Evolutionary conservation across 1,284 basidiomycete species (phyloP).

Genomic region (Tylopilus sp.): DNA sequence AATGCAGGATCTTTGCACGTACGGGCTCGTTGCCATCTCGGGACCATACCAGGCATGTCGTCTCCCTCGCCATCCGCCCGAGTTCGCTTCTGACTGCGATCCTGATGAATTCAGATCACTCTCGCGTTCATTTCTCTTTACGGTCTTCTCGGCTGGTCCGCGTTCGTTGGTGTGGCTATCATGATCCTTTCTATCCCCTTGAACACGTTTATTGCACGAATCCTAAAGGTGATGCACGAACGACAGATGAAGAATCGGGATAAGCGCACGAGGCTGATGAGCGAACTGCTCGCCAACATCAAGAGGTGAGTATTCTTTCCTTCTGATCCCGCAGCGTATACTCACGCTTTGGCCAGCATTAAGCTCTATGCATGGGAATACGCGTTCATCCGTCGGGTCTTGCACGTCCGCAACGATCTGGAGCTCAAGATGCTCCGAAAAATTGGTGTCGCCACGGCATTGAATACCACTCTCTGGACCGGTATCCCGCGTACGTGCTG

Average conservation of each 20-base stretch:
- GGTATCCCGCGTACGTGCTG: constrained; percentile 52
- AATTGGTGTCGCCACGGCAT: constrained; percentile 71
- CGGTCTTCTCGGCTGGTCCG: constrained; percentile 85
- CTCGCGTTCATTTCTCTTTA: constrained; percentile 90
- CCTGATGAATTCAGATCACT: constrained; percentile 50
- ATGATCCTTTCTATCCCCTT: constrained; percentile 84
- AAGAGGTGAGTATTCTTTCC: constrained; percentile 52
- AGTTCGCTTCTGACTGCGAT: background rate
- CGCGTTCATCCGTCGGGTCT: constrained; percentile 74
- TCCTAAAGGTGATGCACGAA: constrained; percentile 79
- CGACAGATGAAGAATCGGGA: constrained; percentile 91
- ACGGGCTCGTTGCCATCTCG: constrained; percentile 67
- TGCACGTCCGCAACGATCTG: constrained; percentile 78
- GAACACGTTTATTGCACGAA: constrained; percentile 73
- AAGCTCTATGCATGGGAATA: constrained; percentile 88
- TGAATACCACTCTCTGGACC: constrained; percentile 61
- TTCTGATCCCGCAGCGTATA: background rate
- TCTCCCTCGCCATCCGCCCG: background rate
- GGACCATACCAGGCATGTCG: constrained; percentile 60
- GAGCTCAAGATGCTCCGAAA: constrained; percentile 80
- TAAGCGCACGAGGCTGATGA: constrained; percentile 72
- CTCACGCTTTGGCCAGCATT: constrained; percentile 43
- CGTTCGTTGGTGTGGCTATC: constrained; percentile 88
- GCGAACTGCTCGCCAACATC: constrained; percentile 84
- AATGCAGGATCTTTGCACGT: constrained; percentile 84